These are phyloP conservation scores for Globisporangium yorkense DNA, from an alignment of 352 stramenopile species.

Conservation along the genomic window DNA sequence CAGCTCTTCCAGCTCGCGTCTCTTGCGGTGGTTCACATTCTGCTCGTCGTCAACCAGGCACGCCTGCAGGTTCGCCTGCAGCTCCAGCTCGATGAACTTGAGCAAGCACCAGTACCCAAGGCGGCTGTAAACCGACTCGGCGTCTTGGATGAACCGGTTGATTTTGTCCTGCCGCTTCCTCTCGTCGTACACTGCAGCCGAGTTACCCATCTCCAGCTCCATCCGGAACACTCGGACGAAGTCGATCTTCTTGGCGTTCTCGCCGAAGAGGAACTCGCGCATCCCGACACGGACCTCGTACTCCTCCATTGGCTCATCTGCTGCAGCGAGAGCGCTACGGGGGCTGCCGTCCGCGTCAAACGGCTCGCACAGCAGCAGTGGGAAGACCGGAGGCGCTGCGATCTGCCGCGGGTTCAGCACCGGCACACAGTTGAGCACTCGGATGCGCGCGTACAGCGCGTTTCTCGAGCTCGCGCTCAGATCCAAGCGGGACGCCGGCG, in stretches of 20 bases:
- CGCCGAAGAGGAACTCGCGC: slow-evolving; percentile 59
- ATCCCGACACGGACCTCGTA: slow-evolving; percentile 19
- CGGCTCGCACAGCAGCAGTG: slow-evolving; percentile 46
- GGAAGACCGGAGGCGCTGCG: slow-evolving; percentile 18
- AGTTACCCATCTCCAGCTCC: slow-evolving; percentile 69
- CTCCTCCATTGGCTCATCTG: background rate
- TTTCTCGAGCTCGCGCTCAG: slow-evolving; percentile 28
- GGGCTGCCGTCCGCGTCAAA: slow-evolving; percentile 18
- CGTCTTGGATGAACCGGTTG: slow-evolving; percentile 65
- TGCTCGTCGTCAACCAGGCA: slow-evolving; percentile 54
- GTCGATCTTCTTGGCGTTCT: slow-evolving; percentile 66
- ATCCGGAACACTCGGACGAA: slow-evolving; percentile 53
- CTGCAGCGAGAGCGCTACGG: too few relatives aligned
- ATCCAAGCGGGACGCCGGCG: slow-evolving; percentile 46
- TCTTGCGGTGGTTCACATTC: slow-evolving; percentile 51
- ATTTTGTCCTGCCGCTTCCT: slow-evolving; percentile 67
- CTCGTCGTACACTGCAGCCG: slow-evolving; percentile 63
- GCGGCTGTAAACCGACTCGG: slow-evolving; percentile 51
- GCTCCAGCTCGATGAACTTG: slow-evolving; percentile 75
- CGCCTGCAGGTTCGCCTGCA: slow-evolving; percentile 65
- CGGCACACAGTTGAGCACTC: slow-evolving; percentile 57
- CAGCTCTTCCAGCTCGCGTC: slow-evolving; percentile 19
- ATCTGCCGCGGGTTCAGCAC: slow-evolving; percentile 20
- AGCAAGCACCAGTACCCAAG: slow-evolving; percentile 74
- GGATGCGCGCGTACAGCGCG: slow-evolving; percentile 53